These are phyloP conservation scores for Trypanosoma platydactyli DNA, from an alignment of 208 protist species.

Conservation along the genomic window DNA sequence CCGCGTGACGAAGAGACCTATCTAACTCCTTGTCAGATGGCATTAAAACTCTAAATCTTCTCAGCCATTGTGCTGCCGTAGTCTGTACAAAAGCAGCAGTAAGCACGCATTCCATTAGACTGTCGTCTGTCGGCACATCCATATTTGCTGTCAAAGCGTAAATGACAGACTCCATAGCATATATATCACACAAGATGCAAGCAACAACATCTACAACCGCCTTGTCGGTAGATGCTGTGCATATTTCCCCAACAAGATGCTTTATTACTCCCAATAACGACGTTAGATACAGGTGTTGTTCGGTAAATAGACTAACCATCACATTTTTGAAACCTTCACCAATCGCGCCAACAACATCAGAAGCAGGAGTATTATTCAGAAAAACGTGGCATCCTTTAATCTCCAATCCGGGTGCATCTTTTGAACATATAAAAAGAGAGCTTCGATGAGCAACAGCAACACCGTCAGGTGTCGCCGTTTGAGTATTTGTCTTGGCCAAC, in stretches of 20 bases:
- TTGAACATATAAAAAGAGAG: slow-evolving; percentile 80
- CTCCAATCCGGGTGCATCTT: slow-evolving; percentile 41
- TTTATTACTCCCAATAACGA: slow-evolving; percentile 76
- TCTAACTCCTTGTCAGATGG: slow-evolving; percentile 54
- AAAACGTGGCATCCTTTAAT: slow-evolving; percentile 41
- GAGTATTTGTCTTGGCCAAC: slow-evolving; percentile 72
- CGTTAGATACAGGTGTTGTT: slow-evolving; percentile 82
- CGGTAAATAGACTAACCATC: slow-evolving; percentile 83
- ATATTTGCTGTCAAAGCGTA: slow-evolving; percentile 86
- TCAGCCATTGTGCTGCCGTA: slow-evolving; percentile 54
- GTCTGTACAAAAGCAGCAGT: slow-evolving; percentile 68
- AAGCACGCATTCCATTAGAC: slow-evolving; percentile 73
- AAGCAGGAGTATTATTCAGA: slow-evolving; percentile 47
- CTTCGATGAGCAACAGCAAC: slow-evolving; percentile 58
- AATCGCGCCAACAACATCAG: slow-evolving; percentile 75
- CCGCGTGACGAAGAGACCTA: slow-evolving; percentile 44
- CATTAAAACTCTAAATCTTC: slow-evolving; percentile 53
- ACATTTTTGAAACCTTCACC: slow-evolving; percentile 83
- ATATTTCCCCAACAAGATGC: slow-evolving; percentile 66
- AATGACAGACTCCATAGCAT: slow-evolving; percentile 81
- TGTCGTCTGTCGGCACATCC: slow-evolving; percentile 76
- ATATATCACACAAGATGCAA: slow-evolving; percentile 73
- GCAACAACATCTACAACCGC: slow-evolving; percentile 49
- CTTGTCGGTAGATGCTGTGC: slow-evolving; percentile 45
- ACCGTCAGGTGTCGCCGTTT: slow-evolving; percentile 53